These are phyloP conservation scores for Alternaria alternata DNA, from an alignment of 2,329 filamentous ascomycete genomes.

Conservation along the genomic window DNA sequence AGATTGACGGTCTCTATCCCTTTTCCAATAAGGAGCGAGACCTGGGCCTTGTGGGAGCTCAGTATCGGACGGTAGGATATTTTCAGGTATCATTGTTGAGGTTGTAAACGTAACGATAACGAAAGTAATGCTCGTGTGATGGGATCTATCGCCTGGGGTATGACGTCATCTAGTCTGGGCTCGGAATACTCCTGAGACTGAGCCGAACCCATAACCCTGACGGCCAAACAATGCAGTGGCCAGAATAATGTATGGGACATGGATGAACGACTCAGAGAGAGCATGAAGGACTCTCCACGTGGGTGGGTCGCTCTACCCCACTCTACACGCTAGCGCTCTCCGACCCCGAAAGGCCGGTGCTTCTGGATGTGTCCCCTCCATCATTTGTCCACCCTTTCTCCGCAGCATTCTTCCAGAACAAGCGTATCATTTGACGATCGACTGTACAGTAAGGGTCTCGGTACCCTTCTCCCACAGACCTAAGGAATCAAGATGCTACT, in stretches of 20 bases:
- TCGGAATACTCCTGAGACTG: neutral
- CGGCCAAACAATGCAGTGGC: neutral
- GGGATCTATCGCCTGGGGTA: neutral
- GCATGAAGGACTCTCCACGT: neutral
- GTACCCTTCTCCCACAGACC: neutral
- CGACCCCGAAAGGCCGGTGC: neutral
- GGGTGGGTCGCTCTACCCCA: neutral
- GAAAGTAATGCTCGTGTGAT: neutral
- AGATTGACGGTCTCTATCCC: neutral
- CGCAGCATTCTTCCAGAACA: neutral
- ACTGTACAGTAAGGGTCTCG: too few species aligned
- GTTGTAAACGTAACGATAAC: neutral
- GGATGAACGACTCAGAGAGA: neutral
- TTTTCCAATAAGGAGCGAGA: neutral
- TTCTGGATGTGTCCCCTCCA: neutral
- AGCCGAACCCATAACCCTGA: neutral
- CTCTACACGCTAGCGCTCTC: neutral
- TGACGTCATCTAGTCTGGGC: neutral
- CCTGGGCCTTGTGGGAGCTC: neutral
- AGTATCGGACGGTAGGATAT: neutral
- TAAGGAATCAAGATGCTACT: neutral
- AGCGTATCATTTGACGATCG: neutral
- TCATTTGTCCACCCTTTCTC: neutral
- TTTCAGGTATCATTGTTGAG: neutral
- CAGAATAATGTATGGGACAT: neutral